phyloP scores from a whole-genome alignment of 805 yeast species.

The Wilhelminamyces savonicus region DNA sequence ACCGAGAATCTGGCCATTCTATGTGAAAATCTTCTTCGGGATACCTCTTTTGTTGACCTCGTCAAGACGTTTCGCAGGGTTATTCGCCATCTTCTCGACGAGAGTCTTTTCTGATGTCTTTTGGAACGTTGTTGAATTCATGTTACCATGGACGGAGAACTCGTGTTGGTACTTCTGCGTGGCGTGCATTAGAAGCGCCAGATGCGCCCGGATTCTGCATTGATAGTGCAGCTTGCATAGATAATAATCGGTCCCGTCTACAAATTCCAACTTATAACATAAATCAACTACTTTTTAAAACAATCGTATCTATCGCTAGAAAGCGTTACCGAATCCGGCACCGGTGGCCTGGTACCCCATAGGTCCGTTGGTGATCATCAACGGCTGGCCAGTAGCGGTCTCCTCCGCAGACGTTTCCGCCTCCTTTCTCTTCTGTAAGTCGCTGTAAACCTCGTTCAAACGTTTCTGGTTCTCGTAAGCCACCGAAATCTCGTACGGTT shows the following conservation, averaged over 20 bases:
- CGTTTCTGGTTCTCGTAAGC: constrained; percentile 72
- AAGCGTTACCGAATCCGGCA: constrained; percentile 58
- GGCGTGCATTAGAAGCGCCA: too few species aligned
- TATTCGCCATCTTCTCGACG: too few species aligned
- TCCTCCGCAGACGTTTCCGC: constrained; percentile 46
- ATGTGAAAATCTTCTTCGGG: constrained; percentile 10
- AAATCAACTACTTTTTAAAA: too few species aligned
- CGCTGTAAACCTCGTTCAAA: constrained; percentile 59
- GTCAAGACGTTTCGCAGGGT: constrained; percentile 11
- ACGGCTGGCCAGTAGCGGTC: constrained; percentile 54
- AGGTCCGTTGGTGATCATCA: constrained; percentile 81
- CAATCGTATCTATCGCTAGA: too few species aligned
- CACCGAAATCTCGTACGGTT: constrained; percentile 85
- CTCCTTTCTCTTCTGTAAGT: constrained; percentile 64
- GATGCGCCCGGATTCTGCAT: too few species aligned
- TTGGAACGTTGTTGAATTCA: too few species aligned
- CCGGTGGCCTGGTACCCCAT: constrained; percentile 59
- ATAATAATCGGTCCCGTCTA: too few species aligned
- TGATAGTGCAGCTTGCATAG: too few species aligned
- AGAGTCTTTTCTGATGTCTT: too few species aligned
- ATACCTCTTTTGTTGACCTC: constrained; percentile 9
- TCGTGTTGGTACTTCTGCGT: too few species aligned
- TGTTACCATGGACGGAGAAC: too few species aligned
- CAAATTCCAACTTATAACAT: too few species aligned
- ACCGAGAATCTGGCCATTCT: constrained; percentile 2